Evolutionary conservation across 805 yeast species (phyloP).

Genomic region (Ogataea minuta): DNA sequence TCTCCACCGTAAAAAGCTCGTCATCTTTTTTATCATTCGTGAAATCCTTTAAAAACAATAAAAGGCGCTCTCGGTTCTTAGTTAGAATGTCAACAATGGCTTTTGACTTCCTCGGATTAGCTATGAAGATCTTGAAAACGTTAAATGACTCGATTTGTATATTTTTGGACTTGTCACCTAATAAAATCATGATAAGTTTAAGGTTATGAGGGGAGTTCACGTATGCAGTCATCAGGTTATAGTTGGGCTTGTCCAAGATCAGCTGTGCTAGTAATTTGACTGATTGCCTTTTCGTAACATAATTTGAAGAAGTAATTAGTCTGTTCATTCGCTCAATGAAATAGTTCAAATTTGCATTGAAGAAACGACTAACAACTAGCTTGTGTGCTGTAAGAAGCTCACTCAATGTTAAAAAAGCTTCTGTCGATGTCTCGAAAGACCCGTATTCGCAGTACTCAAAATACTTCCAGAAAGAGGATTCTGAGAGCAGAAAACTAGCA

Average conservation of each 20-base stretch:
- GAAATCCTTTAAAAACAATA: constrained; percentile 66
- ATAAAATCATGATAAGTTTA: constrained; percentile 79
- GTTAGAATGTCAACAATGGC: constrained; percentile 75
- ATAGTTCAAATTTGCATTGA: constrained; percentile 50
- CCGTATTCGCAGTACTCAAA: constrained; percentile 74
- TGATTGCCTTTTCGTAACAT: constrained; percentile 91
- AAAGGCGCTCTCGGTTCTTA: constrained; percentile 76
- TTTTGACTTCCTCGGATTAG: constrained; percentile 87
- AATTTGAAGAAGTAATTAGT: constrained; percentile 72
- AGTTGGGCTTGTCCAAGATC: constrained; percentile 69
- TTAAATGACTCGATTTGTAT: constrained; percentile 90
- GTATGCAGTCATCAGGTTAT: constrained; percentile 68
- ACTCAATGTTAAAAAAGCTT: constrained; percentile 74
- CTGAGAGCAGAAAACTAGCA: constrained; percentile 55
- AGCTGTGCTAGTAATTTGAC: constrained; percentile 71
- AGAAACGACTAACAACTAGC: constrained; percentile 66
- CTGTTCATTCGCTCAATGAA: constrained; percentile 66
- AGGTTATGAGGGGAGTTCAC: constrained; percentile 79
- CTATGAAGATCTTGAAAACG: constrained; percentile 92
- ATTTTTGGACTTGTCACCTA: constrained; percentile 87
- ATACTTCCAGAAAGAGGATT: constrained; percentile 73
- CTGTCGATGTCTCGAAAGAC: constrained; percentile 88
- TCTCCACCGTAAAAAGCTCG: constrained; percentile 69
- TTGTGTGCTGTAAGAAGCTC: constrained; percentile 72
- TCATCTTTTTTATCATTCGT: constrained; percentile 62